Evolutionary conservation across 2,329 filamentous ascomycete species (phyloP), one percentile per base, ranked within the genome.

Genomic region (Chaetomiaceae sp.): DNA sequence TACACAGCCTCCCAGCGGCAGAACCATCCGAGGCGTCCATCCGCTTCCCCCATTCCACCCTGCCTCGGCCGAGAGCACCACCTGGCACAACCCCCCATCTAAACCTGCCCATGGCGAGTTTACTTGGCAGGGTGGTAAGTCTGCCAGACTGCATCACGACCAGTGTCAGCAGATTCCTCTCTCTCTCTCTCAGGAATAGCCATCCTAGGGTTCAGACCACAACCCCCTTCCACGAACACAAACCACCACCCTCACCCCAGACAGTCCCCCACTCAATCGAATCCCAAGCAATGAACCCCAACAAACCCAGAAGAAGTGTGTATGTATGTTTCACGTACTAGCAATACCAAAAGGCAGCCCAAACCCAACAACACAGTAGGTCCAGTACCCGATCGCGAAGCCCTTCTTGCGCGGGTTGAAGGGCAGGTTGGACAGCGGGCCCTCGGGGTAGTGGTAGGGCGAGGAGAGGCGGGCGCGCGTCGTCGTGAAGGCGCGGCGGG

Each of bases 371-470:
- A 66, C 69, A 66, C 72, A 70, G 78, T 88, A 94, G 60, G 71
- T 70, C 87, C 90, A 95, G 85, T 88, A 99, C 75, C 86, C 81
- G 65, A 89, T 59, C 63, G 78, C 82, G 72, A 99, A 99, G 77
- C 81, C 88, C 76, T 85, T 89, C 71, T 85, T 92, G 77, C 89
- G 81, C 64, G 94, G 88, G 82, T 99, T 95, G 85, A 99, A 99
- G 63, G 94, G 94, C 63, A 99, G 76, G 83, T 96, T 97, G 80
- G 82, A 86, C 75, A 90, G 88, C 69, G 92, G 89, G 62, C 92
- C 94, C 80, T 97, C 92, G 66, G 92, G 87, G 80, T 99, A 99
- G 82, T 99, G 94, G 86, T 95, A 96, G 61, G 91, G 91, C 71
- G 89, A 95, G 66, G 80, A 83, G 71, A 95, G 77, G 73, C 89